These are phyloP conservation scores for Eimeria maxima DNA, from an alignment of 169 alveolate species.

Conservation along the genomic window DNA sequence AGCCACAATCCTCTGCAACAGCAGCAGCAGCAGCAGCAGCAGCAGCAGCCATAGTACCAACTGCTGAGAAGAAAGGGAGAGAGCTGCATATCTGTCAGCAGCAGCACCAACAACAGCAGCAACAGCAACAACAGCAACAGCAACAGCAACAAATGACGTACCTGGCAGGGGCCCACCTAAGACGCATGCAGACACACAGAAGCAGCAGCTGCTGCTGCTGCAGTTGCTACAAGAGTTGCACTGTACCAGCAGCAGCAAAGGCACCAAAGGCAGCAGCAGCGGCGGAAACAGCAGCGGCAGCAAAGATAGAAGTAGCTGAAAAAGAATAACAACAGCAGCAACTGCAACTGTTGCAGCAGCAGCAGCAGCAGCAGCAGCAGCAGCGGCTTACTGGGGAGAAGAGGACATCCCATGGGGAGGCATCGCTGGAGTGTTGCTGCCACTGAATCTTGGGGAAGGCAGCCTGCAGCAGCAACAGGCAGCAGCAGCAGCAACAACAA, in stretches of 20 bases:
- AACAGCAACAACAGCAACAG: too few relatives aligned
- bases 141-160: neutral
- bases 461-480: slow-evolving; percentile 20
- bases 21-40: too few relatives aligned
- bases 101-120: too few relatives aligned
- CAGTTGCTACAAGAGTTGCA: neutral
- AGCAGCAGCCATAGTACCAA: too few relatives aligned
- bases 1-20: too few relatives aligned
- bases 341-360: neutral
- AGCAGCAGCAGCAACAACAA: neutral
- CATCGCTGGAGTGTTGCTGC: slow-evolving; percentile 38
- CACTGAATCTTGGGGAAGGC: slow-evolving; percentile 1
- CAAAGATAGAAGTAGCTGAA: too few relatives aligned
- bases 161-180: slow-evolving; percentile 15
- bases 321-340: too few relatives aligned
- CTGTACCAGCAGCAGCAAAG: neutral
- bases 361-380: slow-evolving; percentile 25
- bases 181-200: neutral
- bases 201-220: slow-evolving; percentile 16
- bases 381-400: slow-evolving; percentile 28
- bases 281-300: too few relatives aligned
- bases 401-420: slow-evolving; percentile 18
- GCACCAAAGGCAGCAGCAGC: slow-evolving; percentile 22
- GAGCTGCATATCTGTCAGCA: too few relatives aligned
- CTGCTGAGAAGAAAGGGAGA: too few relatives aligned